Evolutionary conservation across 345 rosid species (phyloP), one percentile per base, ranked within the genome.

Genomic region (Salix udensis): DNA sequence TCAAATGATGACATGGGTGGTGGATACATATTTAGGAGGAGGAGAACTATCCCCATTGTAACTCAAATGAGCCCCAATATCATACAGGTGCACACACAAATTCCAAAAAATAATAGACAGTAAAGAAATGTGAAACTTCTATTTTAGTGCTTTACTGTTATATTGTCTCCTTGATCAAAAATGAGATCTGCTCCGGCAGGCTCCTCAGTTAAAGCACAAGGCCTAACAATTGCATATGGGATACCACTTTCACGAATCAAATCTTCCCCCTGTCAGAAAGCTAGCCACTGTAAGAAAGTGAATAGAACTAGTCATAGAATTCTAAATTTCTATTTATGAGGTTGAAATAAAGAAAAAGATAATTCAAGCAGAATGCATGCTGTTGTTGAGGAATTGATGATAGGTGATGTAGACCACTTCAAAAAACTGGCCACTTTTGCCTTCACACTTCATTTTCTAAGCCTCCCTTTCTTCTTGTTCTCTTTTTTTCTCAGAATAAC

Each of bases 131-230:
- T 19, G 34, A 6, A 39, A 74, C 28, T 13, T 58, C 64, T 71
- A 34, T n/a, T 14, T 34, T 26, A 12, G 26, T 55, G 39, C n/a
- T 67, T 44, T 87, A 95, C 98, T 80, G 86, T 91, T 65, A 93
- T 89, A 80, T 91, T 88, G 88, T 93, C 98, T 82, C 97, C 98
- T 87, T 93, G 97, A 70, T 93, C 96, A 40, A 95, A 93, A 50
- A 95, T 88, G 78, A 95, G 96, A 80, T 91, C 94, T 24, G 96
- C 98, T 74, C 97, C 98, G 12, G 98, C 97, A 77, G 98, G 98
- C 83, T 93, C 98, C 85, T 93, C 97, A 19, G 98, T 93, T 76
- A 95, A 80, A 46, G 97, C 97, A 69, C 97, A 91, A 48, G 98
- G 97, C 85, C 98, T 85, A 66, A 95, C 90, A 77, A 95, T 95